A percentile compares a stretch with the other conserved stretches of the same genome.
These are phyloP conservation scores for Phytophthora sp. DNA, from an alignment of 352 stramenopile species.

Conservation along the genomic window DNA sequence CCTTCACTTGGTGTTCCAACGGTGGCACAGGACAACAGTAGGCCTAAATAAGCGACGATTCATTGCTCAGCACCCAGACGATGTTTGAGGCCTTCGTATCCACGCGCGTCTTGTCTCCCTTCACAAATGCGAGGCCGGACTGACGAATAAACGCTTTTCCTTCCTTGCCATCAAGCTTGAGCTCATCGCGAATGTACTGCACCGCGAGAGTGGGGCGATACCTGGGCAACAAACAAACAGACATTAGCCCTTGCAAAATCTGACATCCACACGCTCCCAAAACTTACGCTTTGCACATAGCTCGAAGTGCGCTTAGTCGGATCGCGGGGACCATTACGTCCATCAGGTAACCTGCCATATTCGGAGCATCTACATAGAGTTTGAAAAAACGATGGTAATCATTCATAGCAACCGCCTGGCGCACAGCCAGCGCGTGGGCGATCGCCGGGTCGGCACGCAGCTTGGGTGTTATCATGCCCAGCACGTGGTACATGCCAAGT, in stretches of 20 bases:
- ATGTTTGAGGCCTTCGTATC: conserved; percentile 87
- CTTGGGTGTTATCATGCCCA: conserved; percentile 57
- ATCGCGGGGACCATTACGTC: conserved; percentile 86
- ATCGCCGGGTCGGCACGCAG: conserved; percentile 65
- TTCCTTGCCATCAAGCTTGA: conserved; percentile 76
- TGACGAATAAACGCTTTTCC: conserved; percentile 79
- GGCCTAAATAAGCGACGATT: conserved; percentile 85
- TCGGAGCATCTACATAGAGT: conserved; percentile 85
- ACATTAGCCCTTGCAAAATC: conserved; percentile 18
- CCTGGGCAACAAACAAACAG: conserved; percentile 29
- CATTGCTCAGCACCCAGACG: conserved; percentile 79
- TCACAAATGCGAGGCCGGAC: conserved; percentile 72
- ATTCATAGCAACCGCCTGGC: conserved; percentile 83
- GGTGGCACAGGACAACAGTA: neutral
- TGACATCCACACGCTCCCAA: neutral
- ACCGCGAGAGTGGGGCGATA: conserved; percentile 80
- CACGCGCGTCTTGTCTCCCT: conserved; percentile 64
- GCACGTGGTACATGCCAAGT: conserved; percentile 86
- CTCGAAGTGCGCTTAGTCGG: conserved; percentile 78
- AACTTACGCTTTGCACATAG: conserved; percentile 90
- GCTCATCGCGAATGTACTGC: conserved; percentile 73
- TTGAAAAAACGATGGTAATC: conserved; percentile 91
- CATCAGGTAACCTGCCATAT: conserved; percentile 92
- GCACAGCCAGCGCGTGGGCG: conserved; percentile 76
- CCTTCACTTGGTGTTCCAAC: neutral